Conservation (phyloP, 2,329 filamentous ascomycete species). For the Lasiodiplodia gonubiensis region DNA sequence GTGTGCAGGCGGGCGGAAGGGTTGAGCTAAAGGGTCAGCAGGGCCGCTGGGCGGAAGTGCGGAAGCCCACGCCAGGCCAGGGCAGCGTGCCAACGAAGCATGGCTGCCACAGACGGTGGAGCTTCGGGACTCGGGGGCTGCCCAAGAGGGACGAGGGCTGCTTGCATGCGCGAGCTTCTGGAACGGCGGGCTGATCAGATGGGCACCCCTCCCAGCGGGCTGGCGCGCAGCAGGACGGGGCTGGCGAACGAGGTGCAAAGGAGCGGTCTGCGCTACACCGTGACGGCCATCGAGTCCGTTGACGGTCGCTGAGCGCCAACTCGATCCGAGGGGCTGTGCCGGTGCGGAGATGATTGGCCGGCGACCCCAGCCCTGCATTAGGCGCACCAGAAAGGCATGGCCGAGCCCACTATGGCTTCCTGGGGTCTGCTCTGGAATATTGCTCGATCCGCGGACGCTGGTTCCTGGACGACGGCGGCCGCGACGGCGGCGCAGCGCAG, state of each 20-base stretch:
- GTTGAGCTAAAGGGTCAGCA: slow-evolving; percentile 1
- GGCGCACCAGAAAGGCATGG: slow-evolving; percentile 7
- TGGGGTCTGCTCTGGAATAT: slow-evolving; percentile 17
- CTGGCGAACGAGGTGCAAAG: slow-evolving; percentile 2
- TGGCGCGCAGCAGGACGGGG: neutral
- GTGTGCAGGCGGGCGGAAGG: neutral
- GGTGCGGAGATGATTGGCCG: slow-evolving; percentile 4
- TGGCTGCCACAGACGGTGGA: neutral
- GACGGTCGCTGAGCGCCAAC: slow-evolving; percentile 3
- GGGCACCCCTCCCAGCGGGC: neutral
- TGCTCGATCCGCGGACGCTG: slow-evolving; percentile 14
- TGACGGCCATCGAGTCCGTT: slow-evolving; percentile 8
- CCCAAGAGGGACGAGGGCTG: slow-evolving; percentile 2
- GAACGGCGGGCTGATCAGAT: slow-evolving; percentile 18
- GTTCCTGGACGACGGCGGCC: neutral
- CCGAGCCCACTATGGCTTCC: slow-evolving; percentile 12
- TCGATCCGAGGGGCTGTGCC: slow-evolving; percentile 23
- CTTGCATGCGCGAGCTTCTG: slow-evolving; percentile 17
- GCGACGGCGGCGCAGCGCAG: slow-evolving; percentile 5
- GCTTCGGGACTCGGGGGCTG: slow-evolving; percentile 2
- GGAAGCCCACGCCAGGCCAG: slow-evolving; percentile 10
- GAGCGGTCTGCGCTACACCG: slow-evolving; percentile 18
- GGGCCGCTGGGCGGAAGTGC: slow-evolving; percentile 14
- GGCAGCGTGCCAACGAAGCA: slow-evolving; percentile 19
- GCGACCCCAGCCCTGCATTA: slow-evolving; percentile 19